phyloP scores from a whole-genome alignment of 257 asterid genomes.

The Cynanchum wilfordii region DNA sequence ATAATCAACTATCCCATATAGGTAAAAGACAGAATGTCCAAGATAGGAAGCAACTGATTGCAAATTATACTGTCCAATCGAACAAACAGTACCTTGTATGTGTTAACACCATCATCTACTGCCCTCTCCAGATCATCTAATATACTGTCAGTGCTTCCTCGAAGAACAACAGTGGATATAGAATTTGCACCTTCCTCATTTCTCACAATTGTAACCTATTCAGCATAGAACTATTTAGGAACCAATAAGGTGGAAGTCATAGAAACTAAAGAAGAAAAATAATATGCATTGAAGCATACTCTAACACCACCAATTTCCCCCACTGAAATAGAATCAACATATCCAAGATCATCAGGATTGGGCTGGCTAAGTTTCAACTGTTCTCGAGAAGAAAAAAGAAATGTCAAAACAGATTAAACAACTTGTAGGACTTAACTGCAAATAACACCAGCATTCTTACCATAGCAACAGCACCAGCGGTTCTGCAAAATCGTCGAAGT shows the following conservation, averaged over 20 bases:
- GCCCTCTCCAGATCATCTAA: slow-evolving; percentile 97
- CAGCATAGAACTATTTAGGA: slow-evolving; percentile 1
- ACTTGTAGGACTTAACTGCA: slow-evolving; percentile 4
- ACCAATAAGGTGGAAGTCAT: slow-evolving; percentile 2
- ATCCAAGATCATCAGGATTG: slow-evolving; percentile 88
- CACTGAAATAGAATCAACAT: slow-evolving; percentile 87
- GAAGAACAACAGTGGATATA: slow-evolving; percentile 77
- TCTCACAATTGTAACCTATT: slow-evolving; percentile 89
- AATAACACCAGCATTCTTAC: slow-evolving; percentile 42
- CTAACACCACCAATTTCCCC: slow-evolving; percentile 98
- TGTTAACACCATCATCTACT: slow-evolving; percentile 89
- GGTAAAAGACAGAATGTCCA: not conserved
- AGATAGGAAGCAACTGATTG: not conserved
- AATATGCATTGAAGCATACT: slow-evolving; percentile 38
- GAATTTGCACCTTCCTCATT: slow-evolving; percentile 97
- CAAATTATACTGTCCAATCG: not conserved
- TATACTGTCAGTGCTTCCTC: slow-evolving; percentile 96
- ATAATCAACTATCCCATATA: not conserved
- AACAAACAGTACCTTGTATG: slow-evolving; percentile 59
- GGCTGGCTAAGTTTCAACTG: slow-evolving; percentile 93
- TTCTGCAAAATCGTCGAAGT: slow-evolving; percentile 88
- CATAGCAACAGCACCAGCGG: slow-evolving; percentile 83
- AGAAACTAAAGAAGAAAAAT: slow-evolving; percentile 8
- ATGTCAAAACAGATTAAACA: slow-evolving; percentile 20
- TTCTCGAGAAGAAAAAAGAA: slow-evolving; percentile 24